Conservation (phyloP, 2,329 filamentous ascomycete genomes). For the Pezicula rhizophila region DNA sequence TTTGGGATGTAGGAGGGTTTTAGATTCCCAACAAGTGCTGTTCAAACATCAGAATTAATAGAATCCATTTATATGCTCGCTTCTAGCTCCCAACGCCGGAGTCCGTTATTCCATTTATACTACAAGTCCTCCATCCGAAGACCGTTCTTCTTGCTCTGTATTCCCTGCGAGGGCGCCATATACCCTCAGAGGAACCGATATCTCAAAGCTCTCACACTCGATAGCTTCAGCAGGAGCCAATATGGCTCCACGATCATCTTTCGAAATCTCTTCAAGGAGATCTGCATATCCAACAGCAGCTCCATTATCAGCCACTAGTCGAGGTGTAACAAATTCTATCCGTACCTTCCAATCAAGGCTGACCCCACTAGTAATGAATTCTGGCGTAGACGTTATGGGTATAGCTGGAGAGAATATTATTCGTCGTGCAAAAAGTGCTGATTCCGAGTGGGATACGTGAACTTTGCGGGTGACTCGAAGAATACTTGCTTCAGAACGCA, state of each 20-base stretch:
- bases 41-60: too few relatives aligned
- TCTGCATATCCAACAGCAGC: slow-evolving; percentile 31
- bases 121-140: slow-evolving; percentile 17
- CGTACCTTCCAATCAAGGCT: slow-evolving; percentile 82
- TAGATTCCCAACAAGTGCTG: too few relatives aligned
- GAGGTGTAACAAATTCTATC: slow-evolving; percentile 86
- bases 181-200: slow-evolving; percentile 75
- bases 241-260: slow-evolving; percentile 72
- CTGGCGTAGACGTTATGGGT: slow-evolving; percentile 76
- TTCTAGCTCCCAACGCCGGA: too few relatives aligned
- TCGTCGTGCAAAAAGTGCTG: slow-evolving; percentile 72
- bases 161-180: slow-evolving; percentile 51
- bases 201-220: slow-evolving; percentile 84
- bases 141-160: slow-evolving; percentile 19
- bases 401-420: slow-evolving; percentile 79
- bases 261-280: slow-evolving; percentile 72
- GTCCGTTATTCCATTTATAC: slow-evolving; percentile 12
- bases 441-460: slow-evolving; percentile 73
- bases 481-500: slow-evolving; percentile 80
- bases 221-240: slow-evolving; percentile 73
- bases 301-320: slow-evolving; percentile 31
- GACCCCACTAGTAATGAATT: slow-evolving; percentile 86
- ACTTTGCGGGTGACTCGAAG: slow-evolving; percentile 79
- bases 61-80: too few relatives aligned
- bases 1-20: too few relatives aligned